Conservation (phyloP, 768 basidiomycete species). For the Cubamyces sp. region DNA sequence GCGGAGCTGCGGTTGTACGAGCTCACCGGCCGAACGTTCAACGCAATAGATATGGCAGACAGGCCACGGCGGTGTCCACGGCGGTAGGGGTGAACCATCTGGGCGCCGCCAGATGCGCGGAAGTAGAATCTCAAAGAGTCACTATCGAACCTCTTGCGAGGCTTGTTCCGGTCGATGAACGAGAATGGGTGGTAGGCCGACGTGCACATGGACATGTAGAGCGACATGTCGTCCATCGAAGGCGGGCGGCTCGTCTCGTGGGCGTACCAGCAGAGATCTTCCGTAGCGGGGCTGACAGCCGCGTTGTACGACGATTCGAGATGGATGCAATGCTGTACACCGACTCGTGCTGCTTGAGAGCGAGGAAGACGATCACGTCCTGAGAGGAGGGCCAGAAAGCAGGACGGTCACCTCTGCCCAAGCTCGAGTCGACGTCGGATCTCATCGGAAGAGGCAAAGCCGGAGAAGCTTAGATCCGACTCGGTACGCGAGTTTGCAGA, state of each 20-base stretch:
- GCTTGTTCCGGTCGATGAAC: constrained; percentile 48
- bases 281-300: constrained; percentile 61
- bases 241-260: constrained; percentile 55
- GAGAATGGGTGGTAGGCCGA: constrained; percentile 75
- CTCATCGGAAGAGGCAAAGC: constrained; percentile 77
- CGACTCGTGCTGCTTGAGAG: constrained; percentile 58
- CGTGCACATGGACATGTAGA: constrained; percentile 54
- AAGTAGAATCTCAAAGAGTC: constrained; percentile 77
- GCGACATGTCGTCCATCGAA: constrained; percentile 50
- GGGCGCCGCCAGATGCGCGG: constrained; percentile 47
- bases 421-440: constrained; percentile 82
- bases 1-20: constrained; percentile 69
- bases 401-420: constrained; percentile 57
- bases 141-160: constrained; percentile 67
- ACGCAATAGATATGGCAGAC: constrained; percentile 53
- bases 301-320: constrained; percentile 78
- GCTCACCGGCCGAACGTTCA: constrained; percentile 68
- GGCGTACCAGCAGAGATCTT: constrained; percentile 77
- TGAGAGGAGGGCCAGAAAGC: constrained; percentile 69
- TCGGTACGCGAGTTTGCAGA: constrained; percentile 36
- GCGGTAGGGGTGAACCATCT: constrained; percentile 37
- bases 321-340: constrained; percentile 76
- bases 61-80: constrained; percentile 63
- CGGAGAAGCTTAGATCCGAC: constrained; percentile 68
- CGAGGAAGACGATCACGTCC: constrained; percentile 30